Evolutionary conservation across 495 filamentous ascomycete genomes (phyloP).

Genomic region (Thozetella sp.): DNA sequence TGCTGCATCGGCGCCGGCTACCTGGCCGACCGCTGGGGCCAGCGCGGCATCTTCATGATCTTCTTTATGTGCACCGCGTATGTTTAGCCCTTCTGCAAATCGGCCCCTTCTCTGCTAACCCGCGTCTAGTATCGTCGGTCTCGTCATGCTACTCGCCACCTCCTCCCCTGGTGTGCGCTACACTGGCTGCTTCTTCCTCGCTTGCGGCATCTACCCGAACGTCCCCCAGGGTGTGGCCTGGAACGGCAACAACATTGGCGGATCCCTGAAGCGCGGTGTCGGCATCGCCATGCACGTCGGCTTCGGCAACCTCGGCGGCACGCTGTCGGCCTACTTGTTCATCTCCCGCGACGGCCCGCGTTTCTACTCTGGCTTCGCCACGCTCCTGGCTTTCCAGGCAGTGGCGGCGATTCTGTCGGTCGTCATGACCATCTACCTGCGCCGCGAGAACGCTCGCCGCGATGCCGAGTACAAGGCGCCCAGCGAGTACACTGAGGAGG

Average conservation of each 20-base stretch:
- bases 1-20: conserved; percentile 53
- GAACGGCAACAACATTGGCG: conserved; percentile 83
- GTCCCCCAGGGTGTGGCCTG: conserved; percentile 75
- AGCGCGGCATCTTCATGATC: conserved; percentile 62
- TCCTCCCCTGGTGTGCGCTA: conserved; percentile 64
- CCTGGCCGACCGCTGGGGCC: conserved; percentile 50
- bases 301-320: conserved; percentile 76
- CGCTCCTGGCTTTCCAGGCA: conserved; percentile 40
- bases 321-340: conserved; percentile 72
- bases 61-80: conserved; percentile 42
- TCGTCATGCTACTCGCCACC: conserved; percentile 63
- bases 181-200: conserved; percentile 69
- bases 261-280: conserved; percentile 76
- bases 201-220: conserved; percentile 71
- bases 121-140: conserved; percentile 58
- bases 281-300: conserved; percentile 84
- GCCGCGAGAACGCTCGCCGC: conserved; percentile 59
- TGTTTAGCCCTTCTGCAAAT: conserved; percentile 3
- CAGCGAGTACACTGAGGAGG: conserved; percentile 47
- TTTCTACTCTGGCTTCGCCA: conserved; percentile 63
- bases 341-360: conserved; percentile 57
- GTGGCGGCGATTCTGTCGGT: conserved; percentile 52
- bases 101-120: neutral
- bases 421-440: conserved; percentile 61
- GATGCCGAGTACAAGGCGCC: conserved; percentile 44